Evolutionary conservation across 2,329 filamentous ascomycete species (phyloP).

Genomic region (Fusarium oligoseptatum): DNA sequence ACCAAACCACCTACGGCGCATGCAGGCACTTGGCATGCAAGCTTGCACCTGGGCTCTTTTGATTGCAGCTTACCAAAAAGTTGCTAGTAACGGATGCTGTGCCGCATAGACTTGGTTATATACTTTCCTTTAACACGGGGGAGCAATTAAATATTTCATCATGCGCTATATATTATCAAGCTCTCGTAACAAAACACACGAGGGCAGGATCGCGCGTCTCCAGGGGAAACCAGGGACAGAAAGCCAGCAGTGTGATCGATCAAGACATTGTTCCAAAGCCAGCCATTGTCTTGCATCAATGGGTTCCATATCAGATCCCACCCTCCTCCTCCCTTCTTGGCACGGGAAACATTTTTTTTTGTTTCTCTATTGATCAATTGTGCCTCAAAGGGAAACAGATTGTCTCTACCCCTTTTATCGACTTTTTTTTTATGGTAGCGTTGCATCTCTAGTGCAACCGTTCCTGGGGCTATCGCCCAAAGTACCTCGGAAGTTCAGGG

Average conservation of each 20-base stretch:
- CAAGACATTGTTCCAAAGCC: constrained; percentile 31
- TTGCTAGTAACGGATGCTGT: not conserved
- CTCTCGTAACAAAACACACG: constrained; percentile 4
- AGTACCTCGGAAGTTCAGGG: constrained; percentile 15
- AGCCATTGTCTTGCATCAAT: constrained; percentile 25
- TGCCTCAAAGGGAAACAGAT: not conserved
- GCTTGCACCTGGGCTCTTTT: not conserved
- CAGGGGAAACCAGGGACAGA: constrained; percentile 19
- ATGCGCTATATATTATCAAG: not conserved
- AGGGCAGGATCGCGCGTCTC: constrained; percentile 33
- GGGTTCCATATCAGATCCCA: constrained; percentile 18
- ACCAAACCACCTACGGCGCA: not conserved
- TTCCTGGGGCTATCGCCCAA: not conserved
- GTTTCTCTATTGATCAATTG: not conserved
- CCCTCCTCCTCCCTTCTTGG: constrained; percentile 14
- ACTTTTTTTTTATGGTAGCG: not conserved
- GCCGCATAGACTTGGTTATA: not conserved
- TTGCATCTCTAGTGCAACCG: not conserved
- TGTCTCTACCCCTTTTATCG: constrained; percentile 4
- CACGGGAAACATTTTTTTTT: not conserved
- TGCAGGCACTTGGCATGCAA: not conserved
- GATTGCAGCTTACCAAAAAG: not conserved
- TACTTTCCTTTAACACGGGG: not conserved
- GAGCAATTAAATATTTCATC: not conserved
- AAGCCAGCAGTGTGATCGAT: not conserved